Conservation (phyloP, 1,284 basidiomycete species). For the Volvariella surrecta region DNA sequence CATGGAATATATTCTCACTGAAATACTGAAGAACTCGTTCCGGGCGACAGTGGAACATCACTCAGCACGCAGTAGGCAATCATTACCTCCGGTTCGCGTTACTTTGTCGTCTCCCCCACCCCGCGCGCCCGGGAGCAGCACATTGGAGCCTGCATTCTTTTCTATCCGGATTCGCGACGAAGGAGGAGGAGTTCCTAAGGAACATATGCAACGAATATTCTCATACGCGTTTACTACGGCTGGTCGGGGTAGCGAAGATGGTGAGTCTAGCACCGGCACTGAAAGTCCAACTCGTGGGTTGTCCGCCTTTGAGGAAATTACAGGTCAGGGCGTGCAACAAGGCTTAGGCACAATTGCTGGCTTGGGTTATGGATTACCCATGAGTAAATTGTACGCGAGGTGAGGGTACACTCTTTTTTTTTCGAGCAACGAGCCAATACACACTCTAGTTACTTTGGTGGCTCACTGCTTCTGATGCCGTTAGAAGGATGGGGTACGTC, state of each 20-base stretch:
- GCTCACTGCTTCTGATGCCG: conserved; percentile 67
- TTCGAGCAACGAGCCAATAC: neutral
- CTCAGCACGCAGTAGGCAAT: conserved; percentile 25
- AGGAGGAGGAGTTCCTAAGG: conserved; percentile 75
- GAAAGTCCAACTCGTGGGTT: conserved; percentile 56
- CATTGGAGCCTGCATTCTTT: conserved; percentile 33
- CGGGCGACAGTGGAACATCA: conserved; percentile 83
- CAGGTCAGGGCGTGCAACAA: conserved; percentile 66
- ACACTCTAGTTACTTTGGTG: conserved; percentile 59
- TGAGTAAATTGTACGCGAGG: conserved; percentile 77
- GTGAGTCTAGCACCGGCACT: conserved; percentile 29
- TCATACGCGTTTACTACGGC: conserved; percentile 89
- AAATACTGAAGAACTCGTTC: conserved; percentile 85
- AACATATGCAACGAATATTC: conserved; percentile 74
- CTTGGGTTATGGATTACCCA: conserved; percentile 79
- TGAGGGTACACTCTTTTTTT: conserved; percentile 18
- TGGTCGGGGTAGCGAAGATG: no score
- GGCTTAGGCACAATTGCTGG: conserved; percentile 71
- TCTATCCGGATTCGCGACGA: conserved; percentile 79
- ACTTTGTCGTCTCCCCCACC: conserved; percentile 56
- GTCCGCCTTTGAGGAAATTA: conserved; percentile 69
- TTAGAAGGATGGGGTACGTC: conserved; percentile 74
- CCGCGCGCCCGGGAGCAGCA: conserved; percentile 25
- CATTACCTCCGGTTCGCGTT: conserved; percentile 58
- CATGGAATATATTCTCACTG: conserved; percentile 82